Base-by-base conservation (phyloP, 306 rosid species). In the Gynostemma pentaphyllum region DNA sequence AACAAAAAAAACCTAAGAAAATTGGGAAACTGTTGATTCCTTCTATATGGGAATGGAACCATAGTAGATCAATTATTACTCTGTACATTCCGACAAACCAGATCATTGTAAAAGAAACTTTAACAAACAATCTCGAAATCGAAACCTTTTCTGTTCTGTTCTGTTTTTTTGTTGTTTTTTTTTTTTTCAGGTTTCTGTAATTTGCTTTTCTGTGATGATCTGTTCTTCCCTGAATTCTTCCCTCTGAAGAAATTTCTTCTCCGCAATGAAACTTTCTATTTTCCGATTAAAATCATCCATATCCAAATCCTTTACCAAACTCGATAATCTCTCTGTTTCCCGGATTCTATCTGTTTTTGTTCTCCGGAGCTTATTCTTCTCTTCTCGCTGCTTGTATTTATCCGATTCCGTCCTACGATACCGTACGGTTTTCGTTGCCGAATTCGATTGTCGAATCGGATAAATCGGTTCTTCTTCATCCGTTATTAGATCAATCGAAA, bases 281-380 rank as follows among this genome's bases (percentile, higher is more conserved):
- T 62, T 53, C 12, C 79, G 82, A 11, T 81, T 80, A 69, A 90
- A 85, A 5, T 90, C 97, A 5, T 82, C 95, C 45, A 80, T 48
- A 70, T 78, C 81, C 91, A 90, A 23, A 0, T 70, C 56, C 2
- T 83, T 85, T 70, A 83, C 84, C 2, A 60, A 13, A 21, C 68
- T 10, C 18, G 66, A 13, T 1, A 49, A 15, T 37, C 66, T 39
- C 50, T 19, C 36, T 44, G 59, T 3, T 66, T 76, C 81, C 23
- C 62, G 28, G 19, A 7, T 30, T 73, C 55, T 27, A 19, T 73
- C 73, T 1, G 83, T 71, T 12, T 42, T 68, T 26, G 52, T 26
- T 39, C 83, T 69, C 66, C 64, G 77, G 40, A 84, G 42, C 47
- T 60, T 72, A 5, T 37, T 12, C 36, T 21, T 67, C 52, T 60